Evolutionary conservation across 2,329 filamentous ascomycete species (phyloP), one percentile per base, ranked within the genome.

Genomic region (Decorospora gaudefroyi): DNA sequence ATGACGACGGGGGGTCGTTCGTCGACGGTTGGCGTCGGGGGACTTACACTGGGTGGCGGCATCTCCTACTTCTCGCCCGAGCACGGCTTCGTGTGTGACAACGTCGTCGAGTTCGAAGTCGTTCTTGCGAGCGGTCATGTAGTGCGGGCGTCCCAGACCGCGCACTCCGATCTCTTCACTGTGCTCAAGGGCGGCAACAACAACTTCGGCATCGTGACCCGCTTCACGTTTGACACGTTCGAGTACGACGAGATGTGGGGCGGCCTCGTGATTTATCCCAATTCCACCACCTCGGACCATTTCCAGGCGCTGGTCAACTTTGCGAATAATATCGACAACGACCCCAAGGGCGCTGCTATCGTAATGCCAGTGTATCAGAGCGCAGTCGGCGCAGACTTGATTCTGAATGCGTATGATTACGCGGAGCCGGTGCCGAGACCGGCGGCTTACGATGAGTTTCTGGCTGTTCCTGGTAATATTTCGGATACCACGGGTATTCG

Each of bases 191-290:
- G 68, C 4, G 68, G 68, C 1, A 54, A 51, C 22, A 64, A 62
- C 33, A 67, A 69, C 41, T 69, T 71, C 30, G 68, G 66, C 1
- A 59, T 71, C 33, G 65, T 71, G 0, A 72, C 69, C 2, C 34
- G 37, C 30, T 53, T 63, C 34, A 51, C 55, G 7, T 57, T 65
- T n/a, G 32, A 42, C 9, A 61, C 60, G 0, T 64, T 65, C 7
- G 19, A 48, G 7, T 55, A 59, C 17, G 17, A 49, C n/a, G 47
- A 53, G 3, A 42, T 67, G 46, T 73, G 70, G 70, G 66, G 68
- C 21, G 69, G 71, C 0, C 62, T 71, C 1, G 51, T 61, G 3
- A 29, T 55, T 13, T 58, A 59, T n/a, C 51, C 55, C 1, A 32
- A 53, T 8, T 41, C 51, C 0, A 51, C 42, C 0, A 53, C 57